A percentile compares a stretch with the other conserved stretches of the same genome.
Conservation (phyloP, 2,329 filamentous ascomycete genomes). For the Corinectria fuckeliana region DNA sequence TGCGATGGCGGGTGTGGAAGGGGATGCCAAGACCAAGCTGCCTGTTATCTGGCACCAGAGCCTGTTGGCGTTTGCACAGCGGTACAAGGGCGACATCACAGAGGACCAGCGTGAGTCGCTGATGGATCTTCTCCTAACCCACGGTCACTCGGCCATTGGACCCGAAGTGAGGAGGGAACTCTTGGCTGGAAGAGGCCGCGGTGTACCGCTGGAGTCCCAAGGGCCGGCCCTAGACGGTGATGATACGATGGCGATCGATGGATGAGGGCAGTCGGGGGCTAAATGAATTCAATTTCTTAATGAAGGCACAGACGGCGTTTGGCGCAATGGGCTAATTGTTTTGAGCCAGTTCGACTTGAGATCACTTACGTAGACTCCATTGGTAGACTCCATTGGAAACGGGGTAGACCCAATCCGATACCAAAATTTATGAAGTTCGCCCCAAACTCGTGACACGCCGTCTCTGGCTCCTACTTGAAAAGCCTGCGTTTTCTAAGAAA, state of each 20-base stretch:
- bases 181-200: constrained; percentile 84
- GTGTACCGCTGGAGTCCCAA: constrained; percentile 68
- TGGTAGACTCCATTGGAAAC: constrained; percentile 25
- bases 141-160: constrained; percentile 87
- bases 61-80: constrained; percentile 87
- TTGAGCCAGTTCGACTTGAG: constrained; percentile 32
- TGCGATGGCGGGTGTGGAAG: constrained; percentile 56
- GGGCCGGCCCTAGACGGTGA: constrained; percentile 71
- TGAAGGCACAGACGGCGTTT: constrained; percentile 34
- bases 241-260: constrained; percentile 86
- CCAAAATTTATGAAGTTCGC: constrained; percentile 27
- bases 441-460: background rate
- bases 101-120: constrained; percentile 93
- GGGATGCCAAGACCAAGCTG: constrained; percentile 67
- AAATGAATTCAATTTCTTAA: constrained; percentile 28
- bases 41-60: constrained; percentile 98
- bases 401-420: constrained; percentile 32
- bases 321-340: constrained; percentile 31
- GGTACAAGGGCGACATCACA: constrained; percentile 95
- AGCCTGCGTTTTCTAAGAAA: too few species aligned
- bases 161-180: constrained; percentile 91
- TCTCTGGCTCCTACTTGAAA: background rate
- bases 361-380: constrained; percentile 31
- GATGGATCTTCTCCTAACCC: constrained; percentile 81
- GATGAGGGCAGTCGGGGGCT: constrained; percentile 24